phyloP scores from a whole-genome alignment of 140 eudicot genomes.

The Anethum foeniculum region DNA sequence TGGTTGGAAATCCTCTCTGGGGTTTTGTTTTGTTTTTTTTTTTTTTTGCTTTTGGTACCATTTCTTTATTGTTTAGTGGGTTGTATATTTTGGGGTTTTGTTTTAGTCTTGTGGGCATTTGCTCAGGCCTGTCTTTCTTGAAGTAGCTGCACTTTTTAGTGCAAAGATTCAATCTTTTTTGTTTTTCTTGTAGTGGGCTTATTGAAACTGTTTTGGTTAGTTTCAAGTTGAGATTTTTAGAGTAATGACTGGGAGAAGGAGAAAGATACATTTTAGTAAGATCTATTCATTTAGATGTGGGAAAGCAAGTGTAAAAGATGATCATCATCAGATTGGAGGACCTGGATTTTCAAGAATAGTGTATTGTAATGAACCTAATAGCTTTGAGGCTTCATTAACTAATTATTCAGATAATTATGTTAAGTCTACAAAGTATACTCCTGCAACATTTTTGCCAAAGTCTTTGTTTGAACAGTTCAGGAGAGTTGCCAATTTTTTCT shows the following conservation, averaged over 20 bases:
- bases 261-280: slow-evolving; percentile 39
- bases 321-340: slow-evolving; percentile 49
- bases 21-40: not conserved
- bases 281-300: slow-evolving; percentile 44
- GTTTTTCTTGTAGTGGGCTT: not conserved
- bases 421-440: slow-evolving; percentile 40
- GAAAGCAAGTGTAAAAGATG: slow-evolving; percentile 22
- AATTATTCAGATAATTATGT: slow-evolving; percentile 42
- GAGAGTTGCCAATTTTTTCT: slow-evolving; percentile 56
- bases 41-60: not conserved
- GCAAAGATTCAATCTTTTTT: not conserved
- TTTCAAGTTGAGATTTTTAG: not conserved
- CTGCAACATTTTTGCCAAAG: slow-evolving; percentile 43
- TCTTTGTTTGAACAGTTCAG: slow-evolving; percentile 57
- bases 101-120: slow-evolving; percentile 2
- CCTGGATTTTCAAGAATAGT: slow-evolving; percentile 52
- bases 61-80: slow-evolving; percentile 1
- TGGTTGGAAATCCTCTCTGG: slow-evolving; percentile 6
- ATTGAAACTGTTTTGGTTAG: not conserved
- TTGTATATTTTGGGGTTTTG: not conserved
- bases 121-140: slow-evolving; percentile 9
- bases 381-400: slow-evolving; percentile 17
- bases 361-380: slow-evolving; percentile 37
- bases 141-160: slow-evolving; percentile 9
- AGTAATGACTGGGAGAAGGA: slow-evolving; percentile 26